Base-by-base conservation (phyloP, 1,284 basidiomycete species). In the Malassezia japonica region DNA sequence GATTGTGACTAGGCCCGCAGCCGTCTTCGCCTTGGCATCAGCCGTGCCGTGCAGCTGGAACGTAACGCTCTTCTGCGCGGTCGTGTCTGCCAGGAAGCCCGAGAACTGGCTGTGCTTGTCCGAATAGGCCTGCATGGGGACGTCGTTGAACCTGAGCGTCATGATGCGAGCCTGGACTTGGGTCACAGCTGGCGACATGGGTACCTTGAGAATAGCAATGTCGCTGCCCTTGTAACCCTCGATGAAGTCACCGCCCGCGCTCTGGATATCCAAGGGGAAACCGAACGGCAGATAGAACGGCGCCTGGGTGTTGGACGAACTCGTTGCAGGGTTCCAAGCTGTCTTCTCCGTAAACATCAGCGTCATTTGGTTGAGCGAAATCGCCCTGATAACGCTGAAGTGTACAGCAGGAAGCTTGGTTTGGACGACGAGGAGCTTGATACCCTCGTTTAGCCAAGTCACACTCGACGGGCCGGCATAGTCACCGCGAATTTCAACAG, bases 361-460 rank as follows among this genome's bases (percentile, higher is more conserved):
- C 37, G 80, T 75, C 57, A 86, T 74, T 67, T 84, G 76, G 59
- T 83, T 81, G 48, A 87, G 75, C 44, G 67, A 68, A 51, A 86
- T 82, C 7, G 80, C 78, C 57, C 81, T 79, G 72, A 86, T 86
- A 64, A 86, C 77, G 33, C 80, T 73, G 56, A 83, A 78, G 25
- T 83, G 81, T 54, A 77, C 78, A 57, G 84, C 83, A 1, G 84
- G 85, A 33, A 87, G 76, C 16, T 79, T 74, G 0, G 84, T 80
- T 2, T 75, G 73, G 3, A 86, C 76, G 45, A 77, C 71, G n/a
- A 87, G 79, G 32, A 76, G 74, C 74, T 82, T 81, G 69, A 87
- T 85, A 25, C 80, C 85, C 40, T 83, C 79, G 66, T 85, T 85
- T 23, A 87, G 75, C 84, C 85, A 87, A 1, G 79, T 79, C 13